A percentile compares a stretch with the other conserved stretches of the same genome.
Conservation (phyloP, 306 rosid genomes). For the Carpinus viminea region DNA sequence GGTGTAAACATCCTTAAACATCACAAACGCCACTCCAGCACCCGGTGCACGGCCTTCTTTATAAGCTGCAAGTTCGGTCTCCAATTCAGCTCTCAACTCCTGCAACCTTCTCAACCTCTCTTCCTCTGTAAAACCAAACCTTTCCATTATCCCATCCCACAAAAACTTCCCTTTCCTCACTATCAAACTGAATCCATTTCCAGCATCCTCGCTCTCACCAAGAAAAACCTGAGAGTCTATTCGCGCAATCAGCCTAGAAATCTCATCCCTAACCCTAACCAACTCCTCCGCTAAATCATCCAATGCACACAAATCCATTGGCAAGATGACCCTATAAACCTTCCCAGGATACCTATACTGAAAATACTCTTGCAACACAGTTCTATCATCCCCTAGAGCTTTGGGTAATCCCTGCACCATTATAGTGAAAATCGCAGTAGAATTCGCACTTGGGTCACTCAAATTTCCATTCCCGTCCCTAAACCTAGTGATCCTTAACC, state of each 20-base stretch:
- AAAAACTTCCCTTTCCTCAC: neutral
- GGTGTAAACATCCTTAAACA: conserved; percentile 88
- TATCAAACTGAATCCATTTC: conserved; percentile 5
- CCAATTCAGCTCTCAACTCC: conserved; percentile 82
- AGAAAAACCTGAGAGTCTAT: conserved; percentile 74
- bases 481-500: conserved; percentile 77
- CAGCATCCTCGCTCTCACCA: conserved; percentile 40
- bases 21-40: conserved; percentile 91
- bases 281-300: conserved; percentile 77
- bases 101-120: conserved; percentile 70
- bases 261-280: conserved; percentile 68
- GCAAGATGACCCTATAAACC: conserved; percentile 74
- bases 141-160: conserved; percentile 28
- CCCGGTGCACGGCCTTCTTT: conserved; percentile 82
- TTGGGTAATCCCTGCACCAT: conserved; percentile 95
- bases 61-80: conserved; percentile 74
- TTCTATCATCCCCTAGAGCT: conserved; percentile 65
- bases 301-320: conserved; percentile 93
- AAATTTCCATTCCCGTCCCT: conserved; percentile 84
- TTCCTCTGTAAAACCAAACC: conserved; percentile 74
- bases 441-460: conserved; percentile 63
- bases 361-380: conserved; percentile 69
- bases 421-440: conserved; percentile 84
- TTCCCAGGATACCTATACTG: conserved; percentile 90
- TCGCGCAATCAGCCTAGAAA: conserved; percentile 75